phyloP scores from a whole-genome alignment of 1,284 basidiomycete genomes.

The Inonotus hispidus region DNA sequence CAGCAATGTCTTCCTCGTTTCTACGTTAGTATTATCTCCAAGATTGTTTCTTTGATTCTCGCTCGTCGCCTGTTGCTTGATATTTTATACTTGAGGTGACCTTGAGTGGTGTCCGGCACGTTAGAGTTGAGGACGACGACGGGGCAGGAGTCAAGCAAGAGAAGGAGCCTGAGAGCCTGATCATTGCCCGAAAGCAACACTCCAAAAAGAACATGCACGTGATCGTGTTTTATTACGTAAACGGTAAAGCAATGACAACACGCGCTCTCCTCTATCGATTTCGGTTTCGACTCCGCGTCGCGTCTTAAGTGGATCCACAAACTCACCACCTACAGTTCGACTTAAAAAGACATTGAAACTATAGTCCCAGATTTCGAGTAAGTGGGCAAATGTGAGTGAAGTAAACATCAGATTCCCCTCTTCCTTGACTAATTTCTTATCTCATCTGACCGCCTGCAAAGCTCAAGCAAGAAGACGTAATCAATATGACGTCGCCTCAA shows the following conservation, averaged over 20 bases:
- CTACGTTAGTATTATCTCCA: neutral
- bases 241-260: neutral
- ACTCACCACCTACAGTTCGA: no score
- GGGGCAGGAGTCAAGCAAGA: neutral
- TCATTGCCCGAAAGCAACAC: neutral
- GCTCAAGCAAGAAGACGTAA: neutral
- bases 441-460: neutral
- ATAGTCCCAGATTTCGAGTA: no score
- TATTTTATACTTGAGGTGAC: neutral
- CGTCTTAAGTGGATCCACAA: no score
- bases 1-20: neutral
- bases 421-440: no score
- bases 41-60: neutral
- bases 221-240: constrained; percentile 10
- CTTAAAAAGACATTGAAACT: no score
- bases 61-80: neutral
- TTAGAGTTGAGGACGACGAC: neutral
- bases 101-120: constrained; percentile 5
- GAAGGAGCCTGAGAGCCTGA: no score
- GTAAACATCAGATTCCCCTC: no score
- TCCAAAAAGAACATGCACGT: constrained; percentile 4
- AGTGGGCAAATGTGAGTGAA: no score
- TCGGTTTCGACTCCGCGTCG: no score
- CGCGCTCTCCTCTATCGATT: neutral
- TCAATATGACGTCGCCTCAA: constrained; percentile 32